These are phyloP conservation scores for Lupinus albus DNA, from an alignment of 306 rosid genomes.

Conservation along the genomic window DNA sequence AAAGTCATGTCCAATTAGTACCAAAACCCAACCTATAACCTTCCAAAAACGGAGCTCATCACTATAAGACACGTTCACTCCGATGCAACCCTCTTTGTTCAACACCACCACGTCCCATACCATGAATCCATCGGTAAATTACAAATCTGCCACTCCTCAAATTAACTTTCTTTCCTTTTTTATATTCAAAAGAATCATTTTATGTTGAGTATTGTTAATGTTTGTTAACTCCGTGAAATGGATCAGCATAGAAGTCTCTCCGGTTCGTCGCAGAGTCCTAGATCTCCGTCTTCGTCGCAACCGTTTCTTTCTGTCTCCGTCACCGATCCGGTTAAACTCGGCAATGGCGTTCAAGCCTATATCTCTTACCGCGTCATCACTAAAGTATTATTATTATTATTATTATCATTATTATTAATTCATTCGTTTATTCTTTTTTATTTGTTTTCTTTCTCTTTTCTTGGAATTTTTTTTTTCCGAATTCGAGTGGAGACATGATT, in stretches of 20 bases:
- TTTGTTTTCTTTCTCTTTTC: neutral
- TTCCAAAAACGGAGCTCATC: too few relatives aligned
- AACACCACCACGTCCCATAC: constrained; percentile 4
- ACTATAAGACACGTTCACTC: neutral
- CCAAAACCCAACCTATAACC: too few relatives aligned
- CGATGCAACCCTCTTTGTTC: neutral
- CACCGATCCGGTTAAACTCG: constrained; percentile 93
- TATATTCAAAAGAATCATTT: too few relatives aligned
- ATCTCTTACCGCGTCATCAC: constrained; percentile 95
- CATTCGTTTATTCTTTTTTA: neutral
- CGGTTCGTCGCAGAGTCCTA: constrained; percentile 83
- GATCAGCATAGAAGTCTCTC: constrained; percentile 75
- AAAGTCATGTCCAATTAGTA: too few relatives aligned
- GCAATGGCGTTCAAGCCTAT: constrained; percentile 98
- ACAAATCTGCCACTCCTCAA: constrained; percentile 44
- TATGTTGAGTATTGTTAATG: constrained; percentile 20
- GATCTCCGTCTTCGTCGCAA: constrained; percentile 87
- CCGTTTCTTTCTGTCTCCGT: constrained; percentile 83
- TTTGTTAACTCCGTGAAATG: constrained; percentile 38
- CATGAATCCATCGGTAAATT: constrained; percentile 57
- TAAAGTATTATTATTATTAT: constrained; percentile 55
- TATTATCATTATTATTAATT: neutral
- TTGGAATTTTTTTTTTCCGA: neutral
- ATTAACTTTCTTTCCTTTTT: too few relatives aligned
- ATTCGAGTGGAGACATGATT: constrained; percentile 30